These are phyloP conservation scores for Sistotremastrum suecicum DNA, from an alignment of 768 basidiomycete genomes.

Conservation along the genomic window DNA sequence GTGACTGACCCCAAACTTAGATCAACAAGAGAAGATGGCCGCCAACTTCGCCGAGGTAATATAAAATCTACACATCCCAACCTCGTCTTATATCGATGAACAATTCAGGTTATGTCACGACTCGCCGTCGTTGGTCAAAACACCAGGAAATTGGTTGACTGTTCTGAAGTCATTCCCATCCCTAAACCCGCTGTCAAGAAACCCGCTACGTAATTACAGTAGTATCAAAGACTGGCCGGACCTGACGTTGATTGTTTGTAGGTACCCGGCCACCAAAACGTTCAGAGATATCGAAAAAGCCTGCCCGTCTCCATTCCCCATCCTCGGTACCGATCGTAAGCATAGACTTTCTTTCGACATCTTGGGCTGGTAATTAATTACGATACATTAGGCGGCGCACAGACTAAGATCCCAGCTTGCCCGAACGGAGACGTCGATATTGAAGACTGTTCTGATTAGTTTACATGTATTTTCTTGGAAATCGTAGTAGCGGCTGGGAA, in stretches of 20 bases:
- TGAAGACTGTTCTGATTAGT: background rate
- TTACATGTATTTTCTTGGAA: too few relatives aligned
- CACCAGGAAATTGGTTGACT: conserved; percentile 2
- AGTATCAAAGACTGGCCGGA: too few relatives aligned
- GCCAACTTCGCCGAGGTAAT: background rate
- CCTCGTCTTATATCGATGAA: too few relatives aligned
- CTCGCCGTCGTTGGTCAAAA: conserved; percentile 3
- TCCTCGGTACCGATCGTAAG: background rate
- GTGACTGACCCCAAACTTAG: too few relatives aligned
- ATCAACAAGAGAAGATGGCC: conserved; percentile 3
- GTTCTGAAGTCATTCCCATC: conserved; percentile 4
- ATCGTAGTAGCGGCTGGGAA: too few relatives aligned
- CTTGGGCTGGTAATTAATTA: too few relatives aligned
- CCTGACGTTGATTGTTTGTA: background rate
- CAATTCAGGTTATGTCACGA: background rate
- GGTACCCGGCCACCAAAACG: background rate
- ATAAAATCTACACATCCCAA: too few relatives aligned
- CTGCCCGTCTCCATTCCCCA: background rate
- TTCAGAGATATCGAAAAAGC: background rate
- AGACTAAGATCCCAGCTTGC: background rate
- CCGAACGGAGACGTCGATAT: background rate
- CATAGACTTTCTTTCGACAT: too few relatives aligned
- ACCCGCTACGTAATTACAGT: background rate
- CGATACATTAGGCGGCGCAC: background rate
- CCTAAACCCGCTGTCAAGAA: background rate